Conservation (phyloP, 2,329 filamentous ascomycete genomes). For the Cadophora sp. region DNA sequence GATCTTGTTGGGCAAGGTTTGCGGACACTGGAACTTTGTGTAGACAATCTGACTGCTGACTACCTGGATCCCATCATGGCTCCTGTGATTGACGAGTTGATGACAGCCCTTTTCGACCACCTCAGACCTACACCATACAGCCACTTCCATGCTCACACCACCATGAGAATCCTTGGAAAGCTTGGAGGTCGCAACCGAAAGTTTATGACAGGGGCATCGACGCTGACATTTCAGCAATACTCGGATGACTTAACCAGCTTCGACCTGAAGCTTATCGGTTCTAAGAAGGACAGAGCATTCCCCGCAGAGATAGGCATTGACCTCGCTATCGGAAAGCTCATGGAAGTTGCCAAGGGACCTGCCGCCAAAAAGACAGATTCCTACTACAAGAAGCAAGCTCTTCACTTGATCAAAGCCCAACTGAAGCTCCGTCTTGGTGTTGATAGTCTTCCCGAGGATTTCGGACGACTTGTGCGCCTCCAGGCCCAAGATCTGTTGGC, state of each 20-base stretch:
- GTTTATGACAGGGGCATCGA: conserved; percentile 88
- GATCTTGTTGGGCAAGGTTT: conserved; percentile 95
- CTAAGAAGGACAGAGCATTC: conserved; percentile 87
- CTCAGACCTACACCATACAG: conserved; percentile 92
- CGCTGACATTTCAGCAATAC: conserved; percentile 82
- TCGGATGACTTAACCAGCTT: conserved; percentile 89
- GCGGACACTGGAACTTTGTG: conserved; percentile 91
- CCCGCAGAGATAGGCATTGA: conserved; percentile 87
- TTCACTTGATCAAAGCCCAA: conserved; percentile 86
- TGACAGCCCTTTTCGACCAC: conserved; percentile 97
- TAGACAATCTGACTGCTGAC: conserved; percentile 97
- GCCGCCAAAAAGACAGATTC: conserved; percentile 65
- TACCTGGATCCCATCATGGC: conserved; percentile 99
- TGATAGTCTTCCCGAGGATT: conserved; percentile 88
- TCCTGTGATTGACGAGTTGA: conserved; percentile 96
- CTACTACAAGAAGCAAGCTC: conserved; percentile 93
- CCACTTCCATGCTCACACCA: conserved; percentile 97
- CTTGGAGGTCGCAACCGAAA: conserved; percentile 94
- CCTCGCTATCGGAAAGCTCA: conserved; percentile 84
- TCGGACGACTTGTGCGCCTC: conserved; percentile 82
- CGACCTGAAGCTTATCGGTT: conserved; percentile 87
- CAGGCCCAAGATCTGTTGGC: conserved; percentile 86
- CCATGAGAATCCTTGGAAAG: conserved; percentile 96
- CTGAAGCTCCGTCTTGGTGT: conserved; percentile 89
- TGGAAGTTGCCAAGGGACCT: conserved; percentile 73